A percentile compares a stretch with the other conserved stretches of the same genome.
These are phyloP conservation scores for Candida piceae DNA, from an alignment of 805 yeast species.

Conservation along the genomic window DNA sequence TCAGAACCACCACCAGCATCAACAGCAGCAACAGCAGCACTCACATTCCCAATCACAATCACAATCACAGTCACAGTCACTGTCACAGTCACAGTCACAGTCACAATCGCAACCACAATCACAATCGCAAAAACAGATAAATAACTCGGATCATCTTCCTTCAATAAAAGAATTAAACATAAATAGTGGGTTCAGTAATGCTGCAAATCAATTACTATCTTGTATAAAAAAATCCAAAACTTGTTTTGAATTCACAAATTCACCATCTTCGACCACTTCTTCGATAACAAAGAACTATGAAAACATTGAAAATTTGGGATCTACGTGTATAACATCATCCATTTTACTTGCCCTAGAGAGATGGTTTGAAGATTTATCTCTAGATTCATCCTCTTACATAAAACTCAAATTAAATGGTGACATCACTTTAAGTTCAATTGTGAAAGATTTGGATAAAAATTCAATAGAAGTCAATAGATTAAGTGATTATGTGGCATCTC, in stretches of 20 bases:
- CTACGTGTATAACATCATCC: slow-evolving; percentile 47
- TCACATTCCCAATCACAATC: neutral
- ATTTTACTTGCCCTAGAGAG: slow-evolving; percentile 60
- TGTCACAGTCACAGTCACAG: neutral
- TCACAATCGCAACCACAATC: neutral
- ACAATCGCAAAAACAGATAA: neutral
- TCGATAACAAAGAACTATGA: slow-evolving; percentile 24
- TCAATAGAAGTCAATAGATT: slow-evolving; percentile 31
- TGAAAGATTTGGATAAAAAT: slow-evolving; percentile 42
- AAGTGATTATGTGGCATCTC: slow-evolving; percentile 47
- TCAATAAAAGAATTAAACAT: slow-evolving; percentile 21
- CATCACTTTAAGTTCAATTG: slow-evolving; percentile 37
- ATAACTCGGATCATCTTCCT: slow-evolving; percentile 8
- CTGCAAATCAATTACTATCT: slow-evolving; percentile 30
- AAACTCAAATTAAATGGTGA: slow-evolving; percentile 33
- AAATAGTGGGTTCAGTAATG: slow-evolving; percentile 23
- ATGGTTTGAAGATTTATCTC: slow-evolving; percentile 49
- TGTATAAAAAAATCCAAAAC: slow-evolving; percentile 59
- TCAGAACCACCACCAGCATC: neutral
- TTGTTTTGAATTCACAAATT: slow-evolving; percentile 43
- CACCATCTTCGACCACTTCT: slow-evolving; percentile 6
- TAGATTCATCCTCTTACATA: slow-evolving; percentile 49
- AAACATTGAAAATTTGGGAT: slow-evolving; percentile 54
- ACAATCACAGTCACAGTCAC: neutral
- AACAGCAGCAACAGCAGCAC: slow-evolving; percentile 10